These are phyloP conservation scores for Cryphonectria radicalis DNA, from an alignment of 2,329 filamentous ascomycete species.

Conservation along the genomic window DNA sequence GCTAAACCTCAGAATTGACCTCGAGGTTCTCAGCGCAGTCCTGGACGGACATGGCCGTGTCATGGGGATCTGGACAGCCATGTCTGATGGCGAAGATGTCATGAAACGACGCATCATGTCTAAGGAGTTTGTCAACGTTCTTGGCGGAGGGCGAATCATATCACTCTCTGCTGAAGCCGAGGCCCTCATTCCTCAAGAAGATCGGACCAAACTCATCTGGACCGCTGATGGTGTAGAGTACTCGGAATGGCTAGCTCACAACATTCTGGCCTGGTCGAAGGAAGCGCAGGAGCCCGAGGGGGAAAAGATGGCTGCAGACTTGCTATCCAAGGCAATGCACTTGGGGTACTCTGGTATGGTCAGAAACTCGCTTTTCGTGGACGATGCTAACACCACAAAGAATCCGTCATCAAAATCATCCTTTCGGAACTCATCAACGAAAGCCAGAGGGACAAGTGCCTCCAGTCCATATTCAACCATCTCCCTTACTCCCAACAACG, in stretches of 20 bases:
- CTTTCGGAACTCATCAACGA: constrained; percentile 40
- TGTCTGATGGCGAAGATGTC: constrained; percentile 29
- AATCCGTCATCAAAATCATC: constrained; percentile 45
- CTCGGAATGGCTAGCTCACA: constrained; percentile 71
- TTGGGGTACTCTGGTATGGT: constrained; percentile 65
- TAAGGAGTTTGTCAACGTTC: constrained; percentile 50
- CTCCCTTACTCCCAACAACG: constrained; percentile 50
- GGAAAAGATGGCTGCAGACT: constrained; percentile 48
- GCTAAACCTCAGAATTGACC: constrained; percentile 48
- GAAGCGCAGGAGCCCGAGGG: constrained; percentile 38
- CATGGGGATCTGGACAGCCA: constrained; percentile 43
- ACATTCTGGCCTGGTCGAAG: constrained; percentile 55
- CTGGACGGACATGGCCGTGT: constrained; percentile 46
- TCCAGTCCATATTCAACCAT: constrained; percentile 40
- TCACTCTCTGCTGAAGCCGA: constrained; percentile 61
- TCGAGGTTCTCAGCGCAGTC: constrained; percentile 50
- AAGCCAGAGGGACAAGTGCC: constrained; percentile 35
- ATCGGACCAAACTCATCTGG: constrained; percentile 53
- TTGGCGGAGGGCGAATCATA: constrained; percentile 55
- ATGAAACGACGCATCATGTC: constrained; percentile 41
- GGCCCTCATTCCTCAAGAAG: constrained; percentile 47
- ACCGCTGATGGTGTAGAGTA: constrained; percentile 67
- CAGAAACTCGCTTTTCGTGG: background rate
- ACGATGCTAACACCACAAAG: constrained; percentile 37
- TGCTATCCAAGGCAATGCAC: constrained; percentile 65